Percentiles rank a stretch among this genome's conserved stretches.
phyloP scores from a whole-genome alignment of 2,329 filamentous ascomycete species.

The Pseudogymnoascus destructans region DNA sequence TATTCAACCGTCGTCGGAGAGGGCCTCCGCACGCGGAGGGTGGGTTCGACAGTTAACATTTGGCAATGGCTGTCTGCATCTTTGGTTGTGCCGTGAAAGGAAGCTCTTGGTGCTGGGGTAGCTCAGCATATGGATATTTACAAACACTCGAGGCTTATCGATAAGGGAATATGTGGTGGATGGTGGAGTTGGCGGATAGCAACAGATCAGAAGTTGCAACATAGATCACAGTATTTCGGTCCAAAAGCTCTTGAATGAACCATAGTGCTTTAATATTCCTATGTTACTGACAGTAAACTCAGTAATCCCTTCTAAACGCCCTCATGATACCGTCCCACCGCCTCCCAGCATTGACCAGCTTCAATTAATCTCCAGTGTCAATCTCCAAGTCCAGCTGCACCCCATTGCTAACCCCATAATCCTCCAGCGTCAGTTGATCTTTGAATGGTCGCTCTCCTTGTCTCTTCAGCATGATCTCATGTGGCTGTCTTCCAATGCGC shows the following conservation, averaged over 20 bases:
- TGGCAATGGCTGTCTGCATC: constrained; percentile 12
- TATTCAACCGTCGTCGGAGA: constrained; percentile 87
- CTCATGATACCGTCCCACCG: not conserved
- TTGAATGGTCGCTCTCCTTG: constrained; percentile 92
- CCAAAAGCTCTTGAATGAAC: not conserved
- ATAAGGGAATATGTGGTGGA: constrained; percentile 9
- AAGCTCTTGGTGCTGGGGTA: constrained; percentile 7
- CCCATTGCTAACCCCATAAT: constrained; percentile 90
- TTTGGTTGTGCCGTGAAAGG: constrained; percentile 4
- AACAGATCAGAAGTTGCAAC: not conserved
- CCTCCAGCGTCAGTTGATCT: constrained; percentile 72
- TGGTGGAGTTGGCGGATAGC: not conserved
- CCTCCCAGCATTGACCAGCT: not conserved
- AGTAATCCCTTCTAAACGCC: not conserved
- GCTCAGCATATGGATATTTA: not conserved
- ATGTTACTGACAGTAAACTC: not conserved
- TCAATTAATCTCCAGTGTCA: constrained; percentile 25
- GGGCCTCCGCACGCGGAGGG: constrained; percentile 51
- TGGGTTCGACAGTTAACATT: constrained; percentile 50
- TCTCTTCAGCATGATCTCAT: constrained; percentile 82
- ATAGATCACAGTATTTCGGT: not conserved
- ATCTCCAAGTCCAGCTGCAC: constrained; percentile 37
- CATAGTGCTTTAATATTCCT: not conserved
- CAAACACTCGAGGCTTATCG: constrained; percentile 3
- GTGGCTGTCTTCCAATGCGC: constrained; percentile 74